phyloP scores from a whole-genome alignment of 805 yeast genomes.

The Metschnikowia lochheadii region DNA sequence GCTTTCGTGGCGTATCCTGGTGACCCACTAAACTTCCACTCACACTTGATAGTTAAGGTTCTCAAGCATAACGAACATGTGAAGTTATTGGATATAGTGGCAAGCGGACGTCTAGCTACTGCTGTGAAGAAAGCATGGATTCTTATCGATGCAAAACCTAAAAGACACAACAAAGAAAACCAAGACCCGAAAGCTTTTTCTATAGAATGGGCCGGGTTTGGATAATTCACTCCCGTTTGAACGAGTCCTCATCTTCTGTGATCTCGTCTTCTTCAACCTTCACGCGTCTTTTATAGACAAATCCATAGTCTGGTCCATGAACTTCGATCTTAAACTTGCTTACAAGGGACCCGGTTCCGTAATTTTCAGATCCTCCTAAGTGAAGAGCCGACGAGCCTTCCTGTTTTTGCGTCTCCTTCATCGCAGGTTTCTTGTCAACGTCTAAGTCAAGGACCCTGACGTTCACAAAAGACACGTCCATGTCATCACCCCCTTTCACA shows the following conservation, averaged over 20 bases:
- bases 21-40: slow-evolving; percentile 86
- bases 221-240: slow-evolving; percentile 25
- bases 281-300: slow-evolving; percentile 29
- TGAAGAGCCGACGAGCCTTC: slow-evolving; percentile 45
- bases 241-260: slow-evolving; percentile 7
- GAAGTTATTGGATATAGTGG: slow-evolving; percentile 56
- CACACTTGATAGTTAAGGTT: slow-evolving; percentile 67
- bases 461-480: slow-evolving; percentile 25
- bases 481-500: slow-evolving; percentile 21
- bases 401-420: slow-evolving; percentile 30
- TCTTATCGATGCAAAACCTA: slow-evolving; percentile 34
- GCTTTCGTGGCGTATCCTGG: slow-evolving; percentile 89
- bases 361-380: slow-evolving; percentile 42
- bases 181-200: slow-evolving; percentile 49
- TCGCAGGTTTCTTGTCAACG: slow-evolving; percentile 18
- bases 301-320: slow-evolving; percentile 16
- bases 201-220: slow-evolving; percentile 96
- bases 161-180: slow-evolving; percentile 11
- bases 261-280: slow-evolving; percentile 33
- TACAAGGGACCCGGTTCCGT: slow-evolving; percentile 40
- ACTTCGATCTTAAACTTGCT: slow-evolving; percentile 25
- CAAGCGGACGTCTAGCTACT: slow-evolving; percentile 90
- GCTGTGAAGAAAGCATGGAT: slow-evolving; percentile 87
- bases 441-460: slow-evolving; percentile 13
- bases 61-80: slow-evolving; percentile 38